Evolutionary conservation across 305 asterid species (phyloP), one percentile per base, ranked within the genome.

Genomic region (Fraxinus platypoda): DNA sequence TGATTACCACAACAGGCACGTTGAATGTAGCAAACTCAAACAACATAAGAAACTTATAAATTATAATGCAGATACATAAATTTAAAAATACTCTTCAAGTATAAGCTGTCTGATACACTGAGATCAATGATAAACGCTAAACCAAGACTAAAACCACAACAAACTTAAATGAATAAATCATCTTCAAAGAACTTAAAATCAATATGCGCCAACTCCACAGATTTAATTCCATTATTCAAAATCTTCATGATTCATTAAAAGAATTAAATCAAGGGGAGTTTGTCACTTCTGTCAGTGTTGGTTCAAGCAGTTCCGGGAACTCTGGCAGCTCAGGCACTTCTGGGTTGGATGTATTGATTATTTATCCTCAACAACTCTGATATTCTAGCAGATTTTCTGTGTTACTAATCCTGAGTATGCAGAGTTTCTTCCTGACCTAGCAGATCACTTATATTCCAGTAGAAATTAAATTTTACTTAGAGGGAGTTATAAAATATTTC

Each of bases 281-380:
- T 37, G 74, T 46, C 30, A 25, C 26, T 64, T 79, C 31, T 9
- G 81, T 57, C 17, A 1, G 1, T 9, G 71, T 73, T n/a, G 75
- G 33, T 54, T 59, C 37, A 17, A 71, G 81, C 31, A 19, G 6
- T 76, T 75, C 70, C 6, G 76, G 68, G 21, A n/a, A 8, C 72
- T 30, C 37, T 76, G 79, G 79, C 1, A 43, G 31, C 35, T 82
- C 79, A 25, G 76, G 82, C 9, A 71, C 26, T 54, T n/a, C 66
- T 54, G 66, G 64, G 21, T n/a, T 52, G 64, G 9, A 17, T 52
- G 9, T 52, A 52, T 17, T 52, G 57, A 46, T 46, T 46, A 46
- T 46, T 46, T 46, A 46, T 46, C 57, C 64, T n/a, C 11, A 57
- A 57, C 68, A n/a, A n/a, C 19, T 57, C 4, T 57, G 28, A 19